Base-by-base conservation (phyloP, 352 stramenopile species). In the Globisporangium canariense region DNA sequence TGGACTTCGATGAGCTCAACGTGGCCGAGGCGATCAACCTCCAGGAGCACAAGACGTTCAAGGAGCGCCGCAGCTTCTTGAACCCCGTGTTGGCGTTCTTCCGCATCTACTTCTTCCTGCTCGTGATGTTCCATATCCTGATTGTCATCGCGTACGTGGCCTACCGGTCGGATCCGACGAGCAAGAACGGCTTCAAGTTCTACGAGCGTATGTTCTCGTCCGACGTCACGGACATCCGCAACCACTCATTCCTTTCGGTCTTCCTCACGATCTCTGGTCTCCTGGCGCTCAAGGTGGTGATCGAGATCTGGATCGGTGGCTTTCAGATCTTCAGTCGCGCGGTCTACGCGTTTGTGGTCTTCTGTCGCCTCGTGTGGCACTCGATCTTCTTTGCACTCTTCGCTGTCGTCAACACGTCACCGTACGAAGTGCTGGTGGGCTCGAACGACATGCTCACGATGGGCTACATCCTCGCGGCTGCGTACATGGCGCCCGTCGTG, bases 81-180 rank as follows among this genome's bases (percentile, higher is more conserved):
- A 93, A 89, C 66, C 84, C 87, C 16, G 64, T 94, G 55, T 62
- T 93, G 49, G 86, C 83, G 13, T 96, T 94, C 66, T 93, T 92
- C 70, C 85, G 87, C 22, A 88, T 96, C 68, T 96, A 94, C 68
- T 92, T 93, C 57, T 93, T 96, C 71, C 73, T 94, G 49, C 60
- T 93, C 52, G 83, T 94, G 47, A 83, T 90, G 77, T 78, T 96
- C 46, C 88, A 95, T 63, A 34, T 85, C 30, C 74, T 94, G 30
- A 68, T 94, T 18, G 88, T 79, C 22, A 83, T 96, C 58, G 81
- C 71, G n/a, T 96, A 94, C 69, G 81, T 94, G 40, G 83, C 77
- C 14, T 81, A 92, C 64, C 82, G 81, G 0, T 89, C 83, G 28
- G 82, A 92, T 28, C 86, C 83, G 9, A 49, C 69, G 16, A 67